Base-by-base conservation (phyloP, 805 yeast species). In the Tanozyma kutaoensis region DNA sequence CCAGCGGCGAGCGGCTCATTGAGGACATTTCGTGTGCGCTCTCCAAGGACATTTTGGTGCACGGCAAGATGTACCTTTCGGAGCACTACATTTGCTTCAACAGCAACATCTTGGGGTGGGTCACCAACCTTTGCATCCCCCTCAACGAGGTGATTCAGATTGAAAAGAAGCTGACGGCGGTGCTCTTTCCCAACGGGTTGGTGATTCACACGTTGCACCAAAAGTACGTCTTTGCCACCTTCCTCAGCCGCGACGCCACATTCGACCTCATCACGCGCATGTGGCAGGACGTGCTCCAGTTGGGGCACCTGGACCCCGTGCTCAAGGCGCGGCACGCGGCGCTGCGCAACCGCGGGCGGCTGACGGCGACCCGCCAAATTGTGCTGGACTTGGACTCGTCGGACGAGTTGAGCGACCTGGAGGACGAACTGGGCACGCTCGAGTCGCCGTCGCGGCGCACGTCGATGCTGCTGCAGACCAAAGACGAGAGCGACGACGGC, bases 141-240 rank as follows among this genome's bases (percentile, higher is more conserved):
- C 56, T 74, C 28, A 65, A 58, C 29, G 80, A 76, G 37, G 69
- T 77, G 14, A 62, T 73, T 17, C 71, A 69, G 35, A 60, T 77
- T 13, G 77, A 72, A 34, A 76, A 76, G 46, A 69, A 64, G 43
- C 62, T 69, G 11, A 76, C 84, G 0, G 78, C 75, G 0, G 74
- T 72, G 0, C 54, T 77, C 11, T 73, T 77, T 33, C 84, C 84
- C 5, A 77, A 76, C 42, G 82, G 79, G 1, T 65, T 77, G 34
- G 62, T 65, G 24, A 62, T 77, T 14, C 63, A 69, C 30, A 76
- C 85, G 1, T 49, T 73, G 25, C 79, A 76, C 39, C 69, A 66
- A 15, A 69, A 65, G 38, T 72, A 68, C 42, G 60, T 63, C 0
- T 77, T 77, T 56, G 82, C 82, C 0, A 66, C 78, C 1, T 69